Evolutionary conservation across 2,329 filamentous ascomycete species (phyloP).

Genomic region (Talaromyces albobiverticillius): DNA sequence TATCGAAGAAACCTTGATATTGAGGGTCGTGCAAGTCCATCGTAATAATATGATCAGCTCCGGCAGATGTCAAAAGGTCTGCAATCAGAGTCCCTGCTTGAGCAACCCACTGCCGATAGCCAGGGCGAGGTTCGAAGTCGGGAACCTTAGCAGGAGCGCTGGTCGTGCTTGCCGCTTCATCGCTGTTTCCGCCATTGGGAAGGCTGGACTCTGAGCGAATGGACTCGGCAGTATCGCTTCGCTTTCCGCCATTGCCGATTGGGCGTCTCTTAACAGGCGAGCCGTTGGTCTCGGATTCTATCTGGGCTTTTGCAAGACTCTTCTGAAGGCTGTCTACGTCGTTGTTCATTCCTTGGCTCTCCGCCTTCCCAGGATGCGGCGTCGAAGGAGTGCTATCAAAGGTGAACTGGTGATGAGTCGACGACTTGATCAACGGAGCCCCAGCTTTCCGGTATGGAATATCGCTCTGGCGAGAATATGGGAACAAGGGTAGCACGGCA

Average conservation of each 20-base stretch:
- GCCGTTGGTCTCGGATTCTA: slow-evolving; percentile 52
- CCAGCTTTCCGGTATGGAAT: slow-evolving; percentile 95
- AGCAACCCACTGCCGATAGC: slow-evolving; percentile 98
- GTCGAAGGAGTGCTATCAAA: slow-evolving; percentile 92
- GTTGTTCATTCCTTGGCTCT: slow-evolving; percentile 63
- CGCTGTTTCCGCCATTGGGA: slow-evolving; percentile 34
- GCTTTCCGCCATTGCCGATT: slow-evolving; percentile 34
- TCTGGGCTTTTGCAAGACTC: slow-evolving; percentile 66
- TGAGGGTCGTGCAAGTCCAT: slow-evolving; percentile 97
- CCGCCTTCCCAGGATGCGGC: slow-evolving; percentile 68
- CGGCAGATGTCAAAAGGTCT: slow-evolving; percentile 89
- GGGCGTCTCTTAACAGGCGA: slow-evolving; percentile 43
- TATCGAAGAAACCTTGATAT: slow-evolving; percentile 98
- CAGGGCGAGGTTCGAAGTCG: slow-evolving; percentile 77
- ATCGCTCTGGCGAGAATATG: slow-evolving; percentile 94
- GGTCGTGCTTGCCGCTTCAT: slow-evolving; percentile 58
- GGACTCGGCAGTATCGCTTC: slow-evolving; percentile 39
- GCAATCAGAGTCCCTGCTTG: slow-evolving; percentile 94
- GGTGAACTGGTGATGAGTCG: slow-evolving; percentile 57
- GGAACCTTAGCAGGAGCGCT: slow-evolving; percentile 52
- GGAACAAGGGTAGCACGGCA: slow-evolving; percentile 90
- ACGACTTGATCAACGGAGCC: slow-evolving; percentile 75
- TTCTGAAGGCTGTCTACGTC: slow-evolving; percentile 69
- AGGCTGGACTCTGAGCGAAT: slow-evolving; percentile 29
- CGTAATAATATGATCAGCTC: slow-evolving; percentile 94